Base-by-base conservation (phyloP, 202 grass and related monocot species). In the Schoenoplectus triqueter region DNA sequence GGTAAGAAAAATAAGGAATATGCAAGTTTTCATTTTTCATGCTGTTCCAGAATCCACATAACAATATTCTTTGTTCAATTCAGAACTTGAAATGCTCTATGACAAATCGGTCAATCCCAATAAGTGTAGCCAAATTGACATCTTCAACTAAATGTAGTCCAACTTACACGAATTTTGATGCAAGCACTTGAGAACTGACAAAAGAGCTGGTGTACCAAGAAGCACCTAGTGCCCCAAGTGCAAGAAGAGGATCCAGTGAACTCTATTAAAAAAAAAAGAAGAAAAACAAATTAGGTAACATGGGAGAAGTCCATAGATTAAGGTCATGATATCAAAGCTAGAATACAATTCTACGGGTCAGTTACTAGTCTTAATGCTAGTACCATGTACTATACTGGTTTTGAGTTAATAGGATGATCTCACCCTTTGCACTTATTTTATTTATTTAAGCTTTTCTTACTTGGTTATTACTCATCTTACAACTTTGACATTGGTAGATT, bases 241-340 rank as follows among this genome's bases (percentile, higher is more conserved):
- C 93, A 65, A 98, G 82, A 89, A 89, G 84, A 88, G 90, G 84
- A 83, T 98, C 96, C 68, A 90, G 86, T 47, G 96, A 94, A 86
- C 96, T 99, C 96, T 99, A 74, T 57, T n/a, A 63, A 88, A 84
- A n/a, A 85, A 90, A 45, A 14, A 66, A 39, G 21, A 66, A 78
- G 22, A 78, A 6, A 39, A 78, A 44, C 46, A 73, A 50, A 51
- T 73, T 50, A 73, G 70, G 47, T 81, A 47, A 65, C 45, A 21
- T 49, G 65, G 10, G 8, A 46, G n/a, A 46, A 80, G 22, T 10
- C 4, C 0, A 48, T 63, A 18, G 18, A 64, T 47, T 64, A 17
- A 45, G 40, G 13, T 13, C 8, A 59, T 66, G 45, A 65, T 19
- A 41, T 78, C 21, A 81, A 66, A 2, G 60, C 45, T 64, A 14